A percentile compares a stretch with the other conserved stretches of the same genome.
Evolutionary conservation across 768 basidiomycete genomes (phyloP).

Genomic region (Phallus indusiatus): DNA sequence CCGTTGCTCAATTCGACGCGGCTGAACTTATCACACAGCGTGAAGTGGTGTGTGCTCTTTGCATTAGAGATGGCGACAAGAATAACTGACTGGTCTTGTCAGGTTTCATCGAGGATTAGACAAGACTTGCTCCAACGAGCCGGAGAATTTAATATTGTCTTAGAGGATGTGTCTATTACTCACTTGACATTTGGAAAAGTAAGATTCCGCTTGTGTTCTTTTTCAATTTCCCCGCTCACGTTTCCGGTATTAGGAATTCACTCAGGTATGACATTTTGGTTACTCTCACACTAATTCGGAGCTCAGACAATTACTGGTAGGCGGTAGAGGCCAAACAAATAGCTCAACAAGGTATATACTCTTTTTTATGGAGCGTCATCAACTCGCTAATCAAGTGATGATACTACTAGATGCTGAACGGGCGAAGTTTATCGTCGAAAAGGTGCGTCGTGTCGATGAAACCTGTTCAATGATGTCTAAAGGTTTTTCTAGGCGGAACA

Average conservation of each 20-base stretch:
- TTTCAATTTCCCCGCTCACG: background rate
- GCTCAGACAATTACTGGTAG: constrained; percentile 19
- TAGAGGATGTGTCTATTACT: constrained; percentile 97
- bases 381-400: background rate
- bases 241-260: constrained; percentile 61
- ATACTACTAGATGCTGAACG: constrained; percentile 77
- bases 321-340: constrained; percentile 99
- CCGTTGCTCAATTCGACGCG: constrained; percentile 97
- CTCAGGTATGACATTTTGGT: constrained; percentile 35
- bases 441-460: constrained; percentile 36
- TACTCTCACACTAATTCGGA: background rate
- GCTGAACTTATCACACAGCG: constrained; percentile 95
- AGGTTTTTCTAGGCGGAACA: constrained; percentile 74
- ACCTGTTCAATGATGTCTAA: background rate
- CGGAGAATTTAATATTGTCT: constrained; percentile 87
- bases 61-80: background rate
- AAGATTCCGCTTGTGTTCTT: constrained; percentile 11
- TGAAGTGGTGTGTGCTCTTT: constrained; percentile 65
- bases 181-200: constrained; percentile 85
- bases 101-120: constrained; percentile 89
- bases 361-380: background rate
- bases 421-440: constrained; percentile 98
- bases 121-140: constrained; percentile 89
- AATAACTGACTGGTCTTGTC: background rate
- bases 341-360: constrained; percentile 83